phyloP scores from a whole-genome alignment of 1,139 yeast species.

The Yamadazyma pseudoaaseri region DNA sequence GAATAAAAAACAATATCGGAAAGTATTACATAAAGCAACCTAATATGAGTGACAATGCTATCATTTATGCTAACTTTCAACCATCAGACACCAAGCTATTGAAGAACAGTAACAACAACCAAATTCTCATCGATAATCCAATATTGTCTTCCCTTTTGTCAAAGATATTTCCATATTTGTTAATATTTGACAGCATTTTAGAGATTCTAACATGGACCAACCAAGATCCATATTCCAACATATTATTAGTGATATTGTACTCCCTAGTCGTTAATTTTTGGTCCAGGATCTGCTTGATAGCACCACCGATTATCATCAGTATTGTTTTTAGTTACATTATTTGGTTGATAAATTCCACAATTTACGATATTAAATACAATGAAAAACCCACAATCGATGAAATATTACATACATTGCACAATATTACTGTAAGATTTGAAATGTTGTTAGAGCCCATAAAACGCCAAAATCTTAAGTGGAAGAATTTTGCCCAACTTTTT shows the following conservation, averaged over 20 bases:
- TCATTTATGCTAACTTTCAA: slow-evolving; percentile 16
- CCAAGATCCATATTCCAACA: slow-evolving; percentile 48
- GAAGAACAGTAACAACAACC: slow-evolving; percentile 12
- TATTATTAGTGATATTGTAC: slow-evolving; percentile 40
- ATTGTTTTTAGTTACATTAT: slow-evolving; percentile 36
- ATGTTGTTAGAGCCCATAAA: slow-evolving; percentile 42
- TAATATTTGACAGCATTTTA: slow-evolving; percentile 43
- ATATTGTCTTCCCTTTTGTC: slow-evolving; percentile 46
- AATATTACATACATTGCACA: slow-evolving; percentile 50
- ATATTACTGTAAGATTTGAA: slow-evolving; percentile 47
- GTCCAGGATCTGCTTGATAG: slow-evolving; percentile 31
- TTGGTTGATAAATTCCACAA: slow-evolving; percentile 47
- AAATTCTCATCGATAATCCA: slow-evolving; percentile 42
- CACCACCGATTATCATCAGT: slow-evolving; percentile 40
- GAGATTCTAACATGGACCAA: slow-evolving; percentile 58
- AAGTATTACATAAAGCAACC: neutral
- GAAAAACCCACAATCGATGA: slow-evolving; percentile 60
- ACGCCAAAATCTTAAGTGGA: slow-evolving; percentile 25
- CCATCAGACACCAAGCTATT: slow-evolving; percentile 16
- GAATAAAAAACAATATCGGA: slow-evolving; percentile 1
- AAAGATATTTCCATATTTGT: slow-evolving; percentile 47
- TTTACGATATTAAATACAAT: slow-evolving; percentile 41
- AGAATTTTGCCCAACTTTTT: slow-evolving; percentile 31
- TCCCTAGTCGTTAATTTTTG: slow-evolving; percentile 46
- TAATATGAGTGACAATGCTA: slow-evolving; percentile 10